These are phyloP conservation scores for Saccharomyces paradoxus DNA, from an alignment of 805 yeast species.

Conservation along the genomic window DNA sequence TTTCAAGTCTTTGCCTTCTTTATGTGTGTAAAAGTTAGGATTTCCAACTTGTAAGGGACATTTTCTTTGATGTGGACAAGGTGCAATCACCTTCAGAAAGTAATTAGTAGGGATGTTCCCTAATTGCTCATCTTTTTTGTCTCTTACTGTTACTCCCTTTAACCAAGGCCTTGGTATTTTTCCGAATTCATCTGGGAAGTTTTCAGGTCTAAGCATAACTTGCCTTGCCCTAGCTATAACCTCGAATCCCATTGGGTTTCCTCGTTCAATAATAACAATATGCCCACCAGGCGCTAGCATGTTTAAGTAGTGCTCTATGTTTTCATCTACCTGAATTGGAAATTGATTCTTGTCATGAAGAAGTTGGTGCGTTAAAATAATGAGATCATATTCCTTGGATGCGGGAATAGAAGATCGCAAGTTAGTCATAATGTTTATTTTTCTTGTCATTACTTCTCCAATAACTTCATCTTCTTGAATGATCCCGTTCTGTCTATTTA, in stretches of 20 bases:
- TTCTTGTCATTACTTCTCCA: conserved; percentile 50
- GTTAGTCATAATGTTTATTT: conserved; percentile 46
- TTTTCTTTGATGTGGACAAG: conserved; percentile 79
- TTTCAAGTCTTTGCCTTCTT: conserved; percentile 49
- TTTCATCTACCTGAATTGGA: conserved; percentile 67
- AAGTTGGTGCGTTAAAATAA: conserved; percentile 75
- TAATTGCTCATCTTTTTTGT: conserved; percentile 5
- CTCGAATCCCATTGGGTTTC: conserved; percentile 85
- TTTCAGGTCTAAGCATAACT: conserved; percentile 79
- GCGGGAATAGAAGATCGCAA: conserved; percentile 47
- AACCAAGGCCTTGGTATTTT: conserved; percentile 66
- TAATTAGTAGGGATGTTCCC: conserved; percentile 31
- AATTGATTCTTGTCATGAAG: conserved; percentile 50
- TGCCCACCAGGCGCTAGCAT: conserved; percentile 73
- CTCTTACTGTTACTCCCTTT: conserved; percentile 37
- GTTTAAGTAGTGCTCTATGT: conserved; percentile 48
- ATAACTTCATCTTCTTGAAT: conserved; percentile 31
- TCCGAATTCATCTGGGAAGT: conserved; percentile 43
- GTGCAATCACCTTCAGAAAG: conserved; percentile 68
- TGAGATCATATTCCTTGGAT: conserved; percentile 58
- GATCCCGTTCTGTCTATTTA: conserved; percentile 13
- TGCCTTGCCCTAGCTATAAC: conserved; percentile 85
- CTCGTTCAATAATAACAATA: conserved; percentile 74
- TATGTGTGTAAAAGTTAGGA: conserved; percentile 52
- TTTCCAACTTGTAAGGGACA: conserved; percentile 82